Conservation (phyloP, 1,139 yeast genomes). For the Magnusiomyces suaveolens region DNA sequence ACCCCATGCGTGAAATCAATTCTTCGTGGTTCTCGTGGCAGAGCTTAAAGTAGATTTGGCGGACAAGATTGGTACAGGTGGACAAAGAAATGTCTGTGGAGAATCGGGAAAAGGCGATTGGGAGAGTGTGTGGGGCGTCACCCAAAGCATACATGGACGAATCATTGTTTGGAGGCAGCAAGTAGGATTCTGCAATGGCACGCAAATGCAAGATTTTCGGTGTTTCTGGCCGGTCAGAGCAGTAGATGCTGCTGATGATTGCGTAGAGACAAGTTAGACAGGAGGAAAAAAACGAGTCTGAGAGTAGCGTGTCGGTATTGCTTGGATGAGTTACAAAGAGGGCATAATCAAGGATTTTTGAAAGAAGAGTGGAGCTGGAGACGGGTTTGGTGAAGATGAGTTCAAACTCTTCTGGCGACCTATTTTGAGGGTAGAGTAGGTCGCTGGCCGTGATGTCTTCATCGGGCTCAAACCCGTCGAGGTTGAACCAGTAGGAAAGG, state of each 20-base stretch:
- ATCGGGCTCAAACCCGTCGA: background rate
- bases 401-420: background rate
- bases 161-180: background rate
- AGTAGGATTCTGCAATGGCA: background rate
- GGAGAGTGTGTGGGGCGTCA: constrained; percentile 3
- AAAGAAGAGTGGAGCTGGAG: background rate
- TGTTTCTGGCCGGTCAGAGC: background rate
- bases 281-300: background rate
- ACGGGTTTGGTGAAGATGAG: background rate
- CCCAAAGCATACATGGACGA: constrained; percentile 2
- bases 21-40: background rate
- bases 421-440: background rate
- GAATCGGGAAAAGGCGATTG: constrained; percentile 1
- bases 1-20: background rate
- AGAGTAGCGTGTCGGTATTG: background rate
- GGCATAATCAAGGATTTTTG: background rate
- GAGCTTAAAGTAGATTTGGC: background rate
- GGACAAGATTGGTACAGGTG: background rate
- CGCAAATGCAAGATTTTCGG: background rate
- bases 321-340: background rate
- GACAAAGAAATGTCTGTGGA: background rate
- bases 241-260: background rate
- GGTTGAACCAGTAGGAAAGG: background rate
- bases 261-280: background rate
- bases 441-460: background rate